Evolutionary conservation across 306 rosid genomes (phyloP).

Genomic region (Erythrophleum fordii): DNA sequence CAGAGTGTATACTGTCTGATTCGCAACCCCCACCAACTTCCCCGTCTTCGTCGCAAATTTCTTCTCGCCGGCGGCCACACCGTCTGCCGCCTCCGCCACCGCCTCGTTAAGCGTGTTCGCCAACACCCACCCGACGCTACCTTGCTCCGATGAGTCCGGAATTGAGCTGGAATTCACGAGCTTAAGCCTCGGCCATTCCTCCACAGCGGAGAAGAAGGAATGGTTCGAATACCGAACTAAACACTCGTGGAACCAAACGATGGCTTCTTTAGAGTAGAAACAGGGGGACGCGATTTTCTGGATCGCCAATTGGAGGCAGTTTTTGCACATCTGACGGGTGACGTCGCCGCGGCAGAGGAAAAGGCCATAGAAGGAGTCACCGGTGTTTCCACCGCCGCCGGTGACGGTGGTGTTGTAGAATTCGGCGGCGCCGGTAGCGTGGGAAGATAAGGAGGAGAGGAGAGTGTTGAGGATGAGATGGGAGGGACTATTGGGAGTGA

Average conservation of each 20-base stretch:
- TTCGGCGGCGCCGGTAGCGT: background rate
- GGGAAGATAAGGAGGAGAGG: conserved; percentile 22
- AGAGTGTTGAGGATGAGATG: background rate
- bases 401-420: background rate
- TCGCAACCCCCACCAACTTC: background rate
- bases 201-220: conserved; percentile 24
- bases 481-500: background rate
- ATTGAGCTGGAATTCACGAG: background rate
- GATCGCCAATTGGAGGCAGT: background rate
- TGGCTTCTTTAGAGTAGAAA: background rate
- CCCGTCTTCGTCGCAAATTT: conserved; percentile 31
- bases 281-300: background rate
- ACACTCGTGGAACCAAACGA: conserved; percentile 7
- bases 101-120: conserved; percentile 11
- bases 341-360: conserved; percentile 8
- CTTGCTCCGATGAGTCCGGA: background rate
- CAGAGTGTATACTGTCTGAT: conserved; percentile 9
- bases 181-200: conserved; percentile 10
- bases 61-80: background rate
- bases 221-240: conserved; percentile 2
- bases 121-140: conserved; percentile 22
- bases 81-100: conserved; percentile 23
- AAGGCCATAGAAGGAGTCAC: background rate
- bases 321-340: background rate
- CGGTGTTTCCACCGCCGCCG: background rate